Evolutionary conservation across 495 filamentous ascomycete genomes (phyloP), one percentile per base, ranked within the genome.

Genomic region (Xylaria venustula): DNA sequence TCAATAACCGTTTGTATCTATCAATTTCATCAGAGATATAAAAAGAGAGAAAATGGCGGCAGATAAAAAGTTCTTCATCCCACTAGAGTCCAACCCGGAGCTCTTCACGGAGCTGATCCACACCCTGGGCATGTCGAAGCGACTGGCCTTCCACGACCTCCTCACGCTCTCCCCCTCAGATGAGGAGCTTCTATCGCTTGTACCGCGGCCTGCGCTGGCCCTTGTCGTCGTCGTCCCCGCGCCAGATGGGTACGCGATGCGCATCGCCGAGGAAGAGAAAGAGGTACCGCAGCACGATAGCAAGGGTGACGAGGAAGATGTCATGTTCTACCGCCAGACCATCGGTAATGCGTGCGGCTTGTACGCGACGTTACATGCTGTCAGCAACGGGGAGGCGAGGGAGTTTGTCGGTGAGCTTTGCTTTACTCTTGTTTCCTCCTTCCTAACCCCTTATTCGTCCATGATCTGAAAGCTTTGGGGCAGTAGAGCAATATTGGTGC

Each of bases 321-420:
- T 77, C 11, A 82, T 91, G 56, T 95, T 91, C 90, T 95, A 92
- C 75, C 87, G 89, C 65, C 92, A 96, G 63, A 95, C 90, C 0
- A 95, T 96, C 67, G 80, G 84, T 36, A 84, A 94, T 71, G 87
- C 90, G 2, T 96, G 92, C 74, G 91, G 91, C 3, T 79, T 90
- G 44, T 91, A 91, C 70, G 91, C 86, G 0, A 75, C 93, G 3
- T 71, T 95, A 28, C 91, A 94, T 75, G 83, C 85, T 53, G 82
- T 92, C 3, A 75, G 81, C 37, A 77, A 77, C 50, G 75, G 73
- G 1, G 47, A 55, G 4, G 83, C 91, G 1, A 71, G 77, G 9
- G 54, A 69, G 19, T 76, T 77, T 61, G 78, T 85, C 65, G 25
- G 65, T 73, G 2, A 73, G 63, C 23, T 80, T 12, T 11, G 12